Base-by-base conservation (phyloP, 2,329 filamentous ascomycete species). In the Zasmidium citrigriseum region DNA sequence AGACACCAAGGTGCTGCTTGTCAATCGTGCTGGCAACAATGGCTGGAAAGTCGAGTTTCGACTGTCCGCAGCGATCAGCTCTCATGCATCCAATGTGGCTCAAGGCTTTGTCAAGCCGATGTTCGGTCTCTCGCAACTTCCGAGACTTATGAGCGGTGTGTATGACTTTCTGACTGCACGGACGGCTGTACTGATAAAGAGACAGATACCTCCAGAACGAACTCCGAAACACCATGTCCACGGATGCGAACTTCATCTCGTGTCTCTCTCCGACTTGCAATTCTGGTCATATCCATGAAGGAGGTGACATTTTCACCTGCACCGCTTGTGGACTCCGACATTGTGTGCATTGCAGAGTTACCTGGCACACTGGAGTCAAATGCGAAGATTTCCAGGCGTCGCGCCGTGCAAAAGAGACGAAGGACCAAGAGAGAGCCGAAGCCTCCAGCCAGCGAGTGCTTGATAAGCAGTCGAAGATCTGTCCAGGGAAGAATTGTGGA, bases 231-330 rank as follows among this genome's bases (percentile, higher is more conserved):
- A 46, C 50, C 16, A 38, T 67, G 11, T 47, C 58, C 12, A 49
- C 48, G 1, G 59, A 63, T n/a, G 50, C 41, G 5, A 52, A 63
- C 44, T 69, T 68, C 54, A 54, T 56, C 34, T 66, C 49, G 54
- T 71, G 68, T 38, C 52, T 60, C 18, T 46, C 57, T 11, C 29
- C 56, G 0, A 41, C 12, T 4, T 69, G 66, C 57, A 54, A 58
- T 9, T 66, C 63, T 0, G 68, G 67, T 3, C 67, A 69, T 22
- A 50, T 66, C 20, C 67, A 68, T 23, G 52, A 58, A 9, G 55
- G 58, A 2, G 62, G 60, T 14, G 61, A 68, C 14, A 65, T 69
- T 38, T 65, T 71, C 52, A 51, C 38, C 41, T 72, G 70, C 52
- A 27, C n/a, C 1, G 23, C 16, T 1, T 72, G 70, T 52, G 38